Evolutionary conservation across 78 protist genomes (phyloP), one percentile per base, ranked within the genome.

Genomic region (Ministeria vibrans): DNA sequence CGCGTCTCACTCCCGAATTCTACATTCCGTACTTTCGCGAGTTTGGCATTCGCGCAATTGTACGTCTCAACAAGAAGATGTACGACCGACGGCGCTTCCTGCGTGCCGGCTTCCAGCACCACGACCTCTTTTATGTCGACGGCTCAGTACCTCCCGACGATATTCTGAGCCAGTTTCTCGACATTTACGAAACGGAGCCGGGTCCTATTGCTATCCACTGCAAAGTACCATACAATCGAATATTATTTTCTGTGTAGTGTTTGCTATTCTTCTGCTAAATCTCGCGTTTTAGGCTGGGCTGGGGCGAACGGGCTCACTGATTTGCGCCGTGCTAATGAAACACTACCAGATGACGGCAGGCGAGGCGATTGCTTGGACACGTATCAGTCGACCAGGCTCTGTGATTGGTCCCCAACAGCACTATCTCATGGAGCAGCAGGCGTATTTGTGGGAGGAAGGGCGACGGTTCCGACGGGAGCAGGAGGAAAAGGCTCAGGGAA

Each of bases 331-430:
- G 79, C n/a, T 93, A 62, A 93, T 93, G 90, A 80, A 84, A 79
- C 87, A 89, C 78, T 79, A 82, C 45, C 42, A 43, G 51, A 80
- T 87, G 61, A 89, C 89, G 2, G 93, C 95, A 41, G 28, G 34
- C 20, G 93, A 89, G 69, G 79, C 82, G 23, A 83, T 94, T n/a
- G 93, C 81, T 0, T 94, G 89, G 86, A 1, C 83, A 41, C 84
- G 97, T 0, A 9, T 94, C 41, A 46, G 78, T 43, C 80, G 97
- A 6, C 97, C 97, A 0, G 97, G 97, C 3, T 41, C 79, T 18
- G 82, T 94, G 36, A 90, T 94, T 53, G 97, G 97, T 15, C 95
- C 89, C 9, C 97, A 94, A 82, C 97, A 94, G 78, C 84, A 75
- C 49, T 94, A 64, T 70, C 75, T 88, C 18, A 61, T 39, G n/a